Base-by-base conservation (phyloP, 441 rosid species). In the Croton laevigatus region DNA sequence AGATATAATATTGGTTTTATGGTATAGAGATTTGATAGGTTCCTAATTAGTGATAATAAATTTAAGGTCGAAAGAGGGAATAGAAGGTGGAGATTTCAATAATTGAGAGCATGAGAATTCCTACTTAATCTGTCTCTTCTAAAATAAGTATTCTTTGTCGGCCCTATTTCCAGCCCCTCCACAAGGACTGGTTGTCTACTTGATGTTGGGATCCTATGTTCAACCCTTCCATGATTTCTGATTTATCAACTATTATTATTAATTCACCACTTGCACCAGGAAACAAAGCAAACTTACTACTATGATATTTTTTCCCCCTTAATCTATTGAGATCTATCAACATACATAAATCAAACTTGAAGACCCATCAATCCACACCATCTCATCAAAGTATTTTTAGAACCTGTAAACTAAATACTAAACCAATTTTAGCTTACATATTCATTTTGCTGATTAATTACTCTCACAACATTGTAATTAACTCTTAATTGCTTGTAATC, bases 151-250 rank as follows among this genome's bases (percentile, higher is more conserved):
- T 62, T 61, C 16, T 48, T 62, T 67, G 14, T 19, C 2, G 68
- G 71, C 61, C 78, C 65, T 55, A 70, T 52, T 61, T 68, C 65
- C 73, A 68, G 52, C 71, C 48, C 14, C 76, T 36, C 46, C 27
- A 58, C 67, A 19, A 22, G 14, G 68, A 52, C 77, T 17, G 32
- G 67, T 37, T 62, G 75, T 79, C 78, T 36, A 58, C 70, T 45
- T 66, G 76, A 44, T 49, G 67, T 0, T 10, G 73, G 81, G 73
- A 79, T 80, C 84, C 83, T 65, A 68, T 60, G 76, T 17, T 16
- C 0, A 62, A 27, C 48, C 48, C 55, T 36, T 23, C 48, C 59
- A 8, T 10, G 3, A 19, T 23, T 55, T 40, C 58, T 37, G 8
- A 17, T 32, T 16, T 22, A 42, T 58, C n/a, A 58, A 58, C 40